Conservation (phyloP, 441 rosid species). For the Gossypium gossypioides region DNA sequence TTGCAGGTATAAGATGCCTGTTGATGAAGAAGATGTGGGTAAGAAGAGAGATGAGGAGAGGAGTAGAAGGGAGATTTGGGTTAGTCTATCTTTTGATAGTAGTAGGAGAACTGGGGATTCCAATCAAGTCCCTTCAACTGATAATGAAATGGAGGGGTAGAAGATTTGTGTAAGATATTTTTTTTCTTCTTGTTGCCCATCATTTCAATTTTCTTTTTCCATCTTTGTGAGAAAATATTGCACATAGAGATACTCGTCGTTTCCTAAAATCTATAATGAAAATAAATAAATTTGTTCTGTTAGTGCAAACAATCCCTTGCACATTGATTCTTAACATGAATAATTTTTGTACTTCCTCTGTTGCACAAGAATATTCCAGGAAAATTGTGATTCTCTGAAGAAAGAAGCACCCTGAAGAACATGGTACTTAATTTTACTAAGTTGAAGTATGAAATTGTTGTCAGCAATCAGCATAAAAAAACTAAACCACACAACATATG, state of each 20-base stretch:
- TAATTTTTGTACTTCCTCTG: not conserved
- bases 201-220: not conserved
- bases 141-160: conserved; percentile 20
- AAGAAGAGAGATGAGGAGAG: conserved; percentile 29
- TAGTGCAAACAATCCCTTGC: not conserved
- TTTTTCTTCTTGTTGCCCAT: not conserved
- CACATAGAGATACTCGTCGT: not conserved
- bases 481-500: too few relatives aligned
- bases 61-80: conserved; percentile 37
- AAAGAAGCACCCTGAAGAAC: not conserved
- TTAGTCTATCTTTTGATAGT: conserved; percentile 27
- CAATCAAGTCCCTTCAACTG: conserved; percentile 19
- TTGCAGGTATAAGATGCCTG: conserved; percentile 77
- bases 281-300: not conserved
- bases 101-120: conserved; percentile 28
- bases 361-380: not conserved
- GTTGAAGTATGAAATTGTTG: not conserved
- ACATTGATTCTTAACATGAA: not conserved
- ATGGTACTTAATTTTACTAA: not conserved
- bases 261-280: not conserved
- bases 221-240: not conserved
- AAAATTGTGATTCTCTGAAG: not conserved
- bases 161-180: not conserved
- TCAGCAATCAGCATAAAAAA: not conserved
- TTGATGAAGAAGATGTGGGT: conserved; percentile 35